phyloP scores from a whole-genome alignment of 2,329 filamentous ascomycete species.

The Pseudogymnoascus sp. region DNA sequence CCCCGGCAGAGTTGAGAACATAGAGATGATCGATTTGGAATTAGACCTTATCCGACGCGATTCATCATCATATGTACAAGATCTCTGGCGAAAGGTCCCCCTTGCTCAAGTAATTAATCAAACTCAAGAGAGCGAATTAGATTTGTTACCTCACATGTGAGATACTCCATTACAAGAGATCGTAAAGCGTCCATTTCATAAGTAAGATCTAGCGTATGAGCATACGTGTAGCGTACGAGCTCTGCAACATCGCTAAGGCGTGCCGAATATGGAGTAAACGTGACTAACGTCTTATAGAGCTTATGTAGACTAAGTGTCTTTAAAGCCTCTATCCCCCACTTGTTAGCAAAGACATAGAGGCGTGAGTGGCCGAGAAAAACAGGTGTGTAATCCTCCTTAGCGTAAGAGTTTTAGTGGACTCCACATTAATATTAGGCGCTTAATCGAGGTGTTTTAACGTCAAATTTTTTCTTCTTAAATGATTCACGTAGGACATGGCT shows the following conservation, averaged over 20 bases:
- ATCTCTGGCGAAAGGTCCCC: conserved; percentile 12
- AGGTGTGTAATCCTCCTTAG: too few species aligned
- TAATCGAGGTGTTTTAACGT: too few species aligned
- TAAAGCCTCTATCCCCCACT: conserved; percentile 15
- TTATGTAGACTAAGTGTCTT: conserved; percentile 16
- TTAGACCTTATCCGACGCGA: too few species aligned
- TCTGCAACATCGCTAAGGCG: conserved; percentile 13
- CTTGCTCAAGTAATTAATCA: conserved; percentile 13
- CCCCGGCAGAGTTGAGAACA: too few species aligned
- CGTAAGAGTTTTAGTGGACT: too few species aligned
- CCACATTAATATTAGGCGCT: too few species aligned
- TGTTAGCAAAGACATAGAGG: conserved; percentile 17
- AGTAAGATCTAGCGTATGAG: conserved; percentile 15
- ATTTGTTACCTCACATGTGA: conserved; percentile 12
- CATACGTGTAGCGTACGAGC: conserved; percentile 15
- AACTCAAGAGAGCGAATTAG: conserved; percentile 14
- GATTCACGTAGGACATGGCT: too few species aligned
- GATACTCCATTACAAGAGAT: conserved; percentile 16
- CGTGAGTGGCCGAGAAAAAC: conserved; percentile 17
- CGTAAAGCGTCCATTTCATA: conserved; percentile 16
- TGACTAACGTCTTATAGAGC: conserved; percentile 12
- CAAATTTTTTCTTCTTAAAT: too few species aligned
- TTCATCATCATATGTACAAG: conserved; percentile 13
- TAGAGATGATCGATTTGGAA: too few species aligned
- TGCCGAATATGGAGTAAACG: conserved; percentile 4